Base-by-base conservation (phyloP, 148 eudicot species). In the Camellia sinensis region DNA sequence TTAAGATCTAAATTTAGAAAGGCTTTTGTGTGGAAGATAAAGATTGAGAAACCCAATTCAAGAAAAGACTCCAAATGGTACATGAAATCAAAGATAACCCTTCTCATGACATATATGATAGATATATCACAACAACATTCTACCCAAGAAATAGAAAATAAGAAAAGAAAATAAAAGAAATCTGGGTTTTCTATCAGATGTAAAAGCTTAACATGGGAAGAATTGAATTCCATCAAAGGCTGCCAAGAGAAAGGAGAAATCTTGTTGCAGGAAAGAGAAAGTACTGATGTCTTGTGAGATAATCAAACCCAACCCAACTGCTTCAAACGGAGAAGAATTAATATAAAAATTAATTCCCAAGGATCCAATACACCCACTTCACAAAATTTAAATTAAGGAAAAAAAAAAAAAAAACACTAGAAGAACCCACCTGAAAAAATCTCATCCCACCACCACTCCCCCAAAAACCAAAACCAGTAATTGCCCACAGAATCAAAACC, bases 1-100 rank as follows among this genome's bases (percentile, higher is more conserved):
- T 29, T 62, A 78, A 79, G 29, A 83, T 77, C 87, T 77, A 88
- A 81, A 86, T 83, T 82, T 85, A 61, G 91, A 40, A 84, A 81
- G 56, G 72, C 13, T 48, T 45, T 77, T 67, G 76, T 46, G 80
- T 59, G 65, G 74, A 77, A 61, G 70, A 67, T 71, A 80, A 80
- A 56, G 80, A 63, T 57, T 66, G 43, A 76, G 41, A 37, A 76
- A 83, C 76, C 79, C 87, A 64, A 83, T 74, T 80, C 86, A 72
- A 84, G 82, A 64, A 86, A 72, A 53, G 4, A 62, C 19, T 15
- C 52, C 75, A 85, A 73, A 79, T 75, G 75, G 63, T 78, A 85
- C 87, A 84, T 86, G 86, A 73, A 81, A 83, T 88, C 83, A 83
- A 66, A 86, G 74, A 63, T 41, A 4, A 41, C 41, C 41, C 67